These are phyloP conservation scores for Pythium oligandrum DNA, from an alignment of 352 stramenopile species.

Conservation along the genomic window DNA sequence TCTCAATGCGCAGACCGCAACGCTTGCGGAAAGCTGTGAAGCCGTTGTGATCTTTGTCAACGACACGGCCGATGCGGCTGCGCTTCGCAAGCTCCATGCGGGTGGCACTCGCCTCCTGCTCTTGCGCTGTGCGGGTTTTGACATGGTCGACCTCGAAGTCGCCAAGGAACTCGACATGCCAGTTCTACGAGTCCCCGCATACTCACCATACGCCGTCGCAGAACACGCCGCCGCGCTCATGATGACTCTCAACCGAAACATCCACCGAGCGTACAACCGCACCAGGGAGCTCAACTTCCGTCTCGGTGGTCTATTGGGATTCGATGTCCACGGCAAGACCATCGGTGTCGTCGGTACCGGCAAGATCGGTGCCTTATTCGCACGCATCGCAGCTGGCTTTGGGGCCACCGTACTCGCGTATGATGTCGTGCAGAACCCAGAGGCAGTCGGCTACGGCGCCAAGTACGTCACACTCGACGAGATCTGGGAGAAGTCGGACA, in stretches of 20 bases:
- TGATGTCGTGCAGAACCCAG: constrained; percentile 53
- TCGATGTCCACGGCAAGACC: constrained; percentile 70
- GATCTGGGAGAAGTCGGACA: constrained; percentile 62
- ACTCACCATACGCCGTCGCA: constrained; percentile 77
- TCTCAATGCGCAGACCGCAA: constrained; percentile 40
- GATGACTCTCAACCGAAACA: constrained; percentile 81
- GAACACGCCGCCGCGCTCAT: constrained; percentile 73
- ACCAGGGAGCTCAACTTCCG: constrained; percentile 75
- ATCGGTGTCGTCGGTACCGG: constrained; percentile 63
- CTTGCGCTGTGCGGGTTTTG: constrained; percentile 76
- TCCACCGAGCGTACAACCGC: constrained; percentile 69
- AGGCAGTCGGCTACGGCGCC: constrained; percentile 34
- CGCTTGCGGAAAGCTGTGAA: constrained; percentile 52
- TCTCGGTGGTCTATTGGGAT: constrained; percentile 50
- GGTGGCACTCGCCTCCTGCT: constrained; percentile 61
- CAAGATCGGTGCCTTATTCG: constrained; percentile 46
- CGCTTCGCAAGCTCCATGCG: constrained; percentile 47
- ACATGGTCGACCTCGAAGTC: constrained; percentile 65
- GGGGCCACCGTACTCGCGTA: constrained; percentile 48
- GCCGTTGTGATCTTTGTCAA: constrained; percentile 85
- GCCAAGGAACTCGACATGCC: constrained; percentile 56
- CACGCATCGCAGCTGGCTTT: constrained; percentile 32
- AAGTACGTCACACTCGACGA: constrained; percentile 62
- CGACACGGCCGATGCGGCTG: constrained; percentile 57
- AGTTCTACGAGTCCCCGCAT: constrained; percentile 62